Conservation (phyloP, 164 flowering plant genomes). For the Warburgia ugandensis region DNA sequence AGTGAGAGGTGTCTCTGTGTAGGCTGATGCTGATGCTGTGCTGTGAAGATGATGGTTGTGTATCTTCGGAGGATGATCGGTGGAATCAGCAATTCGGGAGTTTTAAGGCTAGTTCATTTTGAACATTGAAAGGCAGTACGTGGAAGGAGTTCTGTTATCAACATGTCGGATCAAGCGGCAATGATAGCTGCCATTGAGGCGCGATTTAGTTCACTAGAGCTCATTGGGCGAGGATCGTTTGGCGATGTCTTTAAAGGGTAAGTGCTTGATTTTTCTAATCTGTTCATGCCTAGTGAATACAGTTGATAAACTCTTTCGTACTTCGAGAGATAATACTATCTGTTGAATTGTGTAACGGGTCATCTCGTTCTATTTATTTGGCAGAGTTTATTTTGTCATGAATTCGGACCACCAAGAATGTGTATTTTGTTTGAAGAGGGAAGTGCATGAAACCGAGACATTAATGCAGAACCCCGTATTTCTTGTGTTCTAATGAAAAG, state of each 20-base stretch:
- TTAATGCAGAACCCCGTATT: too few relatives aligned
- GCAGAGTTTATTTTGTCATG: neutral
- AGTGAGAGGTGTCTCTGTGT: neutral
- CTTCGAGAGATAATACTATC: too few relatives aligned
- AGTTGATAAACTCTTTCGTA: too few relatives aligned
- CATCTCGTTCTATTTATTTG: neutral
- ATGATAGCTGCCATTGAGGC: constrained; percentile 60
- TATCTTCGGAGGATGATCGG: constrained; percentile 10
- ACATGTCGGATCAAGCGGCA: constrained; percentile 69
- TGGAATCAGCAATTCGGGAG: constrained; percentile 8
- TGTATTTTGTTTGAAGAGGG: neutral
- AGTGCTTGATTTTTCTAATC: constrained; percentile 8
- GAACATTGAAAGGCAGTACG: too few relatives aligned
- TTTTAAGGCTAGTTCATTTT: too few relatives aligned
- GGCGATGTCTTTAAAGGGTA: constrained; percentile 98
- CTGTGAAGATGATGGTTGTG: constrained; percentile 15
- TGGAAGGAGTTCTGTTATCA: neutral
- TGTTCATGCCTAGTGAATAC: neutral
- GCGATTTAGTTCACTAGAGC: constrained; percentile 70
- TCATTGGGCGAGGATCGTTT: constrained; percentile 94
- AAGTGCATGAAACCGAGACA: neutral
- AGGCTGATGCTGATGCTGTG: constrained; percentile 4
- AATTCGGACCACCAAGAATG: neutral
- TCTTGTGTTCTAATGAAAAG: too few relatives aligned
- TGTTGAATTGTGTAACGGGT: neutral